Percentiles rank a stretch among this genome's conserved stretches.
phyloP scores from a whole-genome alignment of 2,329 filamentous ascomycete species.

The Sclerotinia borealis region DNA sequence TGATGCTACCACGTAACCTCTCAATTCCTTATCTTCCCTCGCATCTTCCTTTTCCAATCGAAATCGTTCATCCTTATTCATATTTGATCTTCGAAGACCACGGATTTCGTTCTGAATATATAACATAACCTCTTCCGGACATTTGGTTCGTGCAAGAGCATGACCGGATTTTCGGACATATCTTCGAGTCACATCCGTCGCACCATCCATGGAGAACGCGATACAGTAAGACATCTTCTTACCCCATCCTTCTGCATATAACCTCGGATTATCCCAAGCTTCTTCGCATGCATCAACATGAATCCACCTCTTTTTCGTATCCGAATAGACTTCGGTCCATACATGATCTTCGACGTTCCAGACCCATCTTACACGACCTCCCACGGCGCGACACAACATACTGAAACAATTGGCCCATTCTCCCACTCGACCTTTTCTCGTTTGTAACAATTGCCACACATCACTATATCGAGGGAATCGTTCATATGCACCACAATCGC shows the following conservation, averaged over 20 bases:
- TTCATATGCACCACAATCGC: constrained; percentile 70
- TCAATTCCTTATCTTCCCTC: constrained; percentile 67
- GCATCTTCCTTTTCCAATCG: constrained; percentile 74
- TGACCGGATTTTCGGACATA: constrained; percentile 68
- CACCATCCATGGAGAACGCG: constrained; percentile 87
- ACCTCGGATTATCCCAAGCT: constrained; percentile 85
- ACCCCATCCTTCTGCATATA: constrained; percentile 92
- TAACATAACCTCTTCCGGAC: constrained; percentile 82
- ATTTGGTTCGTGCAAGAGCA: constrained; percentile 68
- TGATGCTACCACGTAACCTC: constrained; percentile 65
- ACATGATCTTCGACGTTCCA: constrained; percentile 98
- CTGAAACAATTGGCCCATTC: constrained; percentile 99
- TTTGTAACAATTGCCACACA: constrained; percentile 87
- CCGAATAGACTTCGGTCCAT: constrained; percentile 96
- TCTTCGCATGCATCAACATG: constrained; percentile 94
- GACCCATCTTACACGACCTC: constrained; percentile 88
- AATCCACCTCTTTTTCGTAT: constrained; percentile 90
- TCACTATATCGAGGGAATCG: constrained; percentile 93
- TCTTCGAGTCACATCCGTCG: constrained; percentile 59
- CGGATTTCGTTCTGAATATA: constrained; percentile 92
- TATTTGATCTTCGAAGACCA: constrained; percentile 72
- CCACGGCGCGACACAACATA: constrained; percentile 93
- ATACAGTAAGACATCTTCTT: constrained; percentile 97
- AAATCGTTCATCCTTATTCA: constrained; percentile 81
- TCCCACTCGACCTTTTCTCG: constrained; percentile 76